Conservation (phyloP, 805 yeast species). For the Hermanozyma aechmeae region DNA sequence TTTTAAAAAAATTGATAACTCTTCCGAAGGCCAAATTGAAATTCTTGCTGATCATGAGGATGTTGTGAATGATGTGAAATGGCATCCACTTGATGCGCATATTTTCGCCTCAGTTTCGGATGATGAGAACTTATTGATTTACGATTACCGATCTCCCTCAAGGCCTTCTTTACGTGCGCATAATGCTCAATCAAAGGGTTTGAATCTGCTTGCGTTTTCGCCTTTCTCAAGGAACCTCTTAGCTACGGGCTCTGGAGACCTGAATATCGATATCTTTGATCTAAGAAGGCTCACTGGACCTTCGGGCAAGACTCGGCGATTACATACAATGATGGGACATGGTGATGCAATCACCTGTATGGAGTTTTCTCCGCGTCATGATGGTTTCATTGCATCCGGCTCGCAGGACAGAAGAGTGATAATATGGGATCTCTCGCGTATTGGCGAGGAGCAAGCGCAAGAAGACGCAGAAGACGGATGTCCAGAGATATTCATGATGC, state of each 20-base stretch:
- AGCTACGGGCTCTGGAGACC: conserved; percentile 64
- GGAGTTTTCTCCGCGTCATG: conserved; percentile 71
- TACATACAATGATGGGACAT: conserved; percentile 78
- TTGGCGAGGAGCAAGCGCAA: conserved; percentile 77
- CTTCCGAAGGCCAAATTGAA: conserved; percentile 3
- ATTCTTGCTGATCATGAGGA: conserved; percentile 33
- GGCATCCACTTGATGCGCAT: conserved; percentile 47
- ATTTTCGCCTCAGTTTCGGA: conserved; percentile 69
- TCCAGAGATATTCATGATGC: conserved; percentile 84
- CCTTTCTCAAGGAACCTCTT: conserved; percentile 48
- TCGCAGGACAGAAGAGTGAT: conserved; percentile 71
- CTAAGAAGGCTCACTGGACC: conserved; percentile 32
- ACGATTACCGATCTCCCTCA: conserved; percentile 39
- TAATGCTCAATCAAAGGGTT: conserved; percentile 25
- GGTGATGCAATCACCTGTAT: conserved; percentile 60
- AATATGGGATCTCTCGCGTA: conserved; percentile 69
- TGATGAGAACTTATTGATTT: conserved; percentile 46
- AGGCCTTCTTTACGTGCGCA: conserved; percentile 17
- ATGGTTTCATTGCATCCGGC: conserved; percentile 71
- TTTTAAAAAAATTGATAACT: conserved; percentile 9
- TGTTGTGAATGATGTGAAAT: conserved; percentile 68
- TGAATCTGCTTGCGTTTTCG: conserved; percentile 61
- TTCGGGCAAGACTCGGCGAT: conserved; percentile 16
- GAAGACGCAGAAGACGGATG: conserved; percentile 90
- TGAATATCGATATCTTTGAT: conserved; percentile 60